These are phyloP conservation scores for Aureobasidium lini DNA, from an alignment of 2,329 filamentous ascomycete species.

Conservation along the genomic window DNA sequence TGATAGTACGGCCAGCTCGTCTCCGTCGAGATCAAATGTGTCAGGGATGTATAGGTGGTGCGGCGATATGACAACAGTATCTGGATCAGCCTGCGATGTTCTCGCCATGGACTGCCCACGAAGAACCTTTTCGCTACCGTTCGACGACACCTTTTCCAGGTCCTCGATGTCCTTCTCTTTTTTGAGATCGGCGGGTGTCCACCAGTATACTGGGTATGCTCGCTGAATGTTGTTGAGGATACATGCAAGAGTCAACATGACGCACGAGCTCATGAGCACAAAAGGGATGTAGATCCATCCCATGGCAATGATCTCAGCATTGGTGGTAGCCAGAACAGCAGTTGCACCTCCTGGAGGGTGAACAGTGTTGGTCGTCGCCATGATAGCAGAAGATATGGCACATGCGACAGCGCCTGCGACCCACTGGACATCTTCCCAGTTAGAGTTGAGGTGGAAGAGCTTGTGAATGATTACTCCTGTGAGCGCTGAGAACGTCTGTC, in stretches of 20 bases:
- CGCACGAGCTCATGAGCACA: conserved; percentile 33
- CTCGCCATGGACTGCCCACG: neutral
- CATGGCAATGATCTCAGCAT: conserved; percentile 33
- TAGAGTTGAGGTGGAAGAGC: conserved; percentile 33
- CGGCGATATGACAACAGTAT: conserved; percentile 5
- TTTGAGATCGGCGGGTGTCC: conserved; percentile 29
- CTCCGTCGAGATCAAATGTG: neutral
- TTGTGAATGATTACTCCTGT: conserved; percentile 39
- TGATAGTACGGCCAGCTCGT: neutral
- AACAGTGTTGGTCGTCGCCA: conserved; percentile 41
- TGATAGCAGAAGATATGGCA: conserved; percentile 35
- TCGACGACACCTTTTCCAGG: conserved; percentile 9
- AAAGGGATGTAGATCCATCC: conserved; percentile 40
- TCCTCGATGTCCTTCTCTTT: conserved; percentile 16
- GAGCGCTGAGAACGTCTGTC: conserved; percentile 39
- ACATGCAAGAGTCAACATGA: conserved; percentile 37
- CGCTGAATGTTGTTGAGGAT: conserved; percentile 41
- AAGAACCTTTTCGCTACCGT: neutral
- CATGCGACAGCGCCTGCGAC: conserved; percentile 38
- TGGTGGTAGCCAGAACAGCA: conserved; percentile 38
- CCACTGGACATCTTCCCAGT: conserved; percentile 35
- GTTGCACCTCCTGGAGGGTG: conserved; percentile 46
- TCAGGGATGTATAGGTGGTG: conserved; percentile 11
- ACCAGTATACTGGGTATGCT: conserved; percentile 43
- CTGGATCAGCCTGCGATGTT: neutral